These are phyloP conservation scores for Phytopythium aichiense DNA, from an alignment of 352 stramenopile genomes.

Conservation along the genomic window DNA sequence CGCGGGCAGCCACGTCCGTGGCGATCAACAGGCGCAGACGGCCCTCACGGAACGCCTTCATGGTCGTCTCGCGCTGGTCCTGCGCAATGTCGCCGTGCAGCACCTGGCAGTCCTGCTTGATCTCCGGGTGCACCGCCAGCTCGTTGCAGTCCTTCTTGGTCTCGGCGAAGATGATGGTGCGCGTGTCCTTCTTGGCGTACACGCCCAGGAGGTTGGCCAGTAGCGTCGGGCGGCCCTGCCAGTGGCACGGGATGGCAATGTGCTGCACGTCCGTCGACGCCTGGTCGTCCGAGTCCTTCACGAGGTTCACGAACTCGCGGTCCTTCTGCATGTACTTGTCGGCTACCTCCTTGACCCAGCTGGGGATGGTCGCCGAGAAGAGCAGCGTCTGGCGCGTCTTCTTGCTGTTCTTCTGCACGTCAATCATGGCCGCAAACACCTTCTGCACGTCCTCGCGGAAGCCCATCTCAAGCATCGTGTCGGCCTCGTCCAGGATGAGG, in stretches of 20 bases:
- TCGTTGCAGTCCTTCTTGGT: slow-evolving; percentile 96
- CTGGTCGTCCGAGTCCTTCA: slow-evolving; percentile 87
- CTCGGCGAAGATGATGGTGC: slow-evolving; percentile 93
- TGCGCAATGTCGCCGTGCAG: slow-evolving; percentile 97
- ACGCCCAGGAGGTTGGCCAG: slow-evolving; percentile 75
- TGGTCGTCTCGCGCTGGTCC: slow-evolving; percentile 96
- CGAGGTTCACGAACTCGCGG: slow-evolving; percentile 89
- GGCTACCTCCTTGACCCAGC: slow-evolving; percentile 90
- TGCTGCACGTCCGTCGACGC: slow-evolving; percentile 91
- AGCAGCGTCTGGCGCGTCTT: slow-evolving; percentile 82
- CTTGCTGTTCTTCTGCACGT: slow-evolving; percentile 50
- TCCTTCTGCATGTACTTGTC: slow-evolving; percentile 90
- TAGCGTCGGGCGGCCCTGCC: slow-evolving; percentile 77
- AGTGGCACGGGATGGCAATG: slow-evolving; percentile 92
- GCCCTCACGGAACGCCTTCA: slow-evolving; percentile 96
- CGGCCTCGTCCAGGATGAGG: slow-evolving; percentile 93
- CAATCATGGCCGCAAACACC: slow-evolving; percentile 83
- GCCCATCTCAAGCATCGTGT: slow-evolving; percentile 96
- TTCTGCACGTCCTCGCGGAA: slow-evolving; percentile 95
- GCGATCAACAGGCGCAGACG: slow-evolving; percentile 94
- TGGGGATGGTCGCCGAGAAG: slow-evolving; percentile 93
- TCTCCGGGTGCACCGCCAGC: slow-evolving; percentile 84
- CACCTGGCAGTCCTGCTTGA: slow-evolving; percentile 84
- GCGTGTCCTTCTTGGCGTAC: slow-evolving; percentile 84
- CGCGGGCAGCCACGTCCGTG: slow-evolving; percentile 95